A percentile compares a stretch with the other conserved stretches of the same genome.
phyloP scores from a whole-genome alignment of 1,284 basidiomycete species.

The Ganoderma lucidum region DNA sequence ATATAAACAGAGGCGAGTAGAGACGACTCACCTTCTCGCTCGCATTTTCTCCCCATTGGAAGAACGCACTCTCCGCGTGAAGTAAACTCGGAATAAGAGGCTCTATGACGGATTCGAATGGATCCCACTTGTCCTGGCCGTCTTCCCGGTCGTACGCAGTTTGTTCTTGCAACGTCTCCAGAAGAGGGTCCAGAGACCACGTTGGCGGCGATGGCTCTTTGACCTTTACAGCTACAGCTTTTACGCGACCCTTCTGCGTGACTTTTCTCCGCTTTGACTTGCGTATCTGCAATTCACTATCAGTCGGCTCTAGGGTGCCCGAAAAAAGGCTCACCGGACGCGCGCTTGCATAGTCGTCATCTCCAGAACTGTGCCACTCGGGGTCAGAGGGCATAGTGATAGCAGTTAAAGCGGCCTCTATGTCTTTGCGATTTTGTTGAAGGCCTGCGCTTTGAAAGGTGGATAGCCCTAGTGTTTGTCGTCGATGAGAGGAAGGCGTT shows the following conservation, averaged over 20 bases:
- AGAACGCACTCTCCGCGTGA: slow-evolving; percentile 28
- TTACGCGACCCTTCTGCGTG: slow-evolving; percentile 6
- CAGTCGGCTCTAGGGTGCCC: not conserved
- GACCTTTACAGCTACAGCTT: not conserved
- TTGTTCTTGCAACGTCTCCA: slow-evolving; percentile 17
- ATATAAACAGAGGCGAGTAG: not conserved
- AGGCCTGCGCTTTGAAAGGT: not conserved
- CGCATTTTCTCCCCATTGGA: slow-evolving; percentile 22
- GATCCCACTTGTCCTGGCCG: slow-evolving; percentile 24
- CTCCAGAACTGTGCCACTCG: slow-evolving; percentile 22
- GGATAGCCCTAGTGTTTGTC: too few species aligned
- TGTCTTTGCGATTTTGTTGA: not conserved
- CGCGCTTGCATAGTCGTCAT: slow-evolving; percentile 8
- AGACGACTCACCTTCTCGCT: slow-evolving; percentile 29
- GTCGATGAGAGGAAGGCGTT: not conserved
- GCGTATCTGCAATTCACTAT: slow-evolving; percentile 2
- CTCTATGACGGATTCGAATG: slow-evolving; percentile 38
- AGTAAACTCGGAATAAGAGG: slow-evolving; percentile 34
- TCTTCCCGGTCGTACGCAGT: slow-evolving; percentile 20
- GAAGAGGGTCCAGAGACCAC: slow-evolving; percentile 21
- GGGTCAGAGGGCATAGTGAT: slow-evolving; percentile 9
- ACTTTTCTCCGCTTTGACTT: slow-evolving; percentile 22
- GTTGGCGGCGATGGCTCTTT: not conserved
- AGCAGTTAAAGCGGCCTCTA: not conserved
- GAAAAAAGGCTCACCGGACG: slow-evolving; percentile 6